phyloP scores from a whole-genome alignment of 495 filamentous ascomycete species.

The Penicillium argentinense region DNA sequence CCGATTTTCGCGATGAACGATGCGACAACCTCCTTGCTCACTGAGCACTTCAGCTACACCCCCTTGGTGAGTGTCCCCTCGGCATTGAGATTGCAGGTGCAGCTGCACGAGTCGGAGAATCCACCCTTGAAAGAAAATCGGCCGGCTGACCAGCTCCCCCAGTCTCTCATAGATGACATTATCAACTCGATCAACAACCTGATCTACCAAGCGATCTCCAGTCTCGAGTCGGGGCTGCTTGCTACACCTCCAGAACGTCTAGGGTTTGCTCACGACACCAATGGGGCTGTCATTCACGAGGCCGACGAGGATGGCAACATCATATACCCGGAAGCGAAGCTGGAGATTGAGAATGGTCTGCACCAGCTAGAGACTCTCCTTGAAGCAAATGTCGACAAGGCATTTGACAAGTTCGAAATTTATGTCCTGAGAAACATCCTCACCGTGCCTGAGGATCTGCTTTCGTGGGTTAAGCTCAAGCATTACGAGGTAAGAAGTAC shows the following conservation, averaged over 20 bases:
- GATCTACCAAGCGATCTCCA: conserved; percentile 79
- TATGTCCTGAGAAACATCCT: conserved; percentile 88
- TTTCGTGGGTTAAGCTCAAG: conserved; percentile 72
- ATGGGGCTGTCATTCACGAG: conserved; percentile 48
- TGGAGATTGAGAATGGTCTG: conserved; percentile 86
- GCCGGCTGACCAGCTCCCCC: conserved; percentile 21
- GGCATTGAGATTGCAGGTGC: too few species aligned
- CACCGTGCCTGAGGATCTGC: conserved; percentile 69
- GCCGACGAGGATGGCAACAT: conserved; percentile 54
- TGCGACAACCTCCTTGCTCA: conserved; percentile 71
- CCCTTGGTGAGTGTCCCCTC: conserved; percentile 77
- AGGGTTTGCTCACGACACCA: conserved; percentile 61
- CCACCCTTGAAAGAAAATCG: conserved; percentile 16
- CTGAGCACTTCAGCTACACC: conserved; percentile 94
- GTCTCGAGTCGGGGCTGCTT: conserved; percentile 77
- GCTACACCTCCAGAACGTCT: conserved; percentile 67
- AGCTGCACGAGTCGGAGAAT: conserved; percentile 7
- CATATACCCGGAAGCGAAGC: conserved; percentile 57
- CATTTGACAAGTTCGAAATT: conserved; percentile 78
- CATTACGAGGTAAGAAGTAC: conserved; percentile 93
- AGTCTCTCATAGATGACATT: conserved; percentile 95
- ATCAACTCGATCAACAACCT: conserved; percentile 94
- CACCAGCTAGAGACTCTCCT: conserved; percentile 95
- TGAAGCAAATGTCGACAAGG: conserved; percentile 72
- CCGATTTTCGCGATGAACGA: conserved; percentile 39